Percentiles rank a stretch among this genome's conserved stretches.
Conservation (phyloP, 176 grass and related monocot species). For the Ampelocalamus luodianensis region DNA sequence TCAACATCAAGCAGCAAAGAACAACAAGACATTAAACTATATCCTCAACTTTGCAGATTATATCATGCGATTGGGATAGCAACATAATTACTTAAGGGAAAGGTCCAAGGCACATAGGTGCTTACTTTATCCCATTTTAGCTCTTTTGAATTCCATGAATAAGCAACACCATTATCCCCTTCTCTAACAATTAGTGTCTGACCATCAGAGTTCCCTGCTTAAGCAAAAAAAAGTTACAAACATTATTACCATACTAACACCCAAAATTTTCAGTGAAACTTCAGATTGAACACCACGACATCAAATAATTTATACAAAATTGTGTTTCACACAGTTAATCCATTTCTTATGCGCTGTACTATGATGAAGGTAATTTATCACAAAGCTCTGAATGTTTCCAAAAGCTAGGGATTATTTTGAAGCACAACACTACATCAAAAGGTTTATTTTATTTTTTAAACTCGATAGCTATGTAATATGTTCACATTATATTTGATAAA, state of each 20-base stretch:
- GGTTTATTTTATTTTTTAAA: constrained; percentile 3
- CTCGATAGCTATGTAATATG: background rate
- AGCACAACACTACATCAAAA: background rate
- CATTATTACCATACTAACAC: background rate
- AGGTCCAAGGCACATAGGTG: constrained; percentile 27
- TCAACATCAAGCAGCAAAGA: constrained; percentile 20
- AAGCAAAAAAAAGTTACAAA: constrained; percentile 36
- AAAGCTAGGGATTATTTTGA: constrained; percentile 9
- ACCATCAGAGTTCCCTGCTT: constrained; percentile 73
- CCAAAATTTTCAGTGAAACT: background rate
- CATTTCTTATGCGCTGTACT: background rate
- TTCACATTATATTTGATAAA: constrained; percentile 21
- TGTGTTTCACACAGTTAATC: background rate
- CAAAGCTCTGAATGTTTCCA: constrained; percentile 27
- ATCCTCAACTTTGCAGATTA: constrained; percentile 1
- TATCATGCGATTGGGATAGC: background rate
- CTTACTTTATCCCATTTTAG: constrained; percentile 90
- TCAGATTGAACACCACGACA: background rate
- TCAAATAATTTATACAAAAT: background rate
- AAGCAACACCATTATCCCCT: constrained; percentile 93
- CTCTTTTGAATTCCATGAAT: constrained; percentile 89
- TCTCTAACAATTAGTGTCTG: constrained; percentile 91
- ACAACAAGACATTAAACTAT: constrained; percentile 7
- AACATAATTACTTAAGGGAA: constrained; percentile 1
- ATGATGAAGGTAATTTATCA: constrained; percentile 23